phyloP scores from a whole-genome alignment of 495 filamentous ascomycete species.

The Talaromyces trachyspermus region DNA sequence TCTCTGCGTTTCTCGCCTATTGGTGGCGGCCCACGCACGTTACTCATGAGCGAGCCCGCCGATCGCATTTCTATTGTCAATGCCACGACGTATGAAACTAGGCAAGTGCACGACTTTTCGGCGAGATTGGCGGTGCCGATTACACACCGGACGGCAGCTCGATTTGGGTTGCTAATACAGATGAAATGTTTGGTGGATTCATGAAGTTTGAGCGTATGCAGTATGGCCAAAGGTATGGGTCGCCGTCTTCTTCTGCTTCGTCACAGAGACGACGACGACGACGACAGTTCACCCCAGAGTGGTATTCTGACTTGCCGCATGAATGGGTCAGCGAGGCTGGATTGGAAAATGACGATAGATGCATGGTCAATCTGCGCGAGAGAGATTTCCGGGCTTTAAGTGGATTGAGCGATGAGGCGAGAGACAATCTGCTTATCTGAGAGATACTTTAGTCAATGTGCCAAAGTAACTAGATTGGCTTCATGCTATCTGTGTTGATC shows the following conservation, averaged over 20 bases:
- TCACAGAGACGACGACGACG: background rate
- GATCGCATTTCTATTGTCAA: slow-evolving; percentile 78
- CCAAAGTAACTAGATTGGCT: too few species aligned
- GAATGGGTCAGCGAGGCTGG: slow-evolving; percentile 32
- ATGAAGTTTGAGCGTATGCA: slow-evolving; percentile 62
- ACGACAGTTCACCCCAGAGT: background rate
- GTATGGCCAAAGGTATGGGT: slow-evolving; percentile 29
- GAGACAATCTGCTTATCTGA: background rate
- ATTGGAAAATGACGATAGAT: slow-evolving; percentile 29
- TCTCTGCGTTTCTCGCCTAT: slow-evolving; percentile 75
- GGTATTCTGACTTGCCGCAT: slow-evolving; percentile 19
- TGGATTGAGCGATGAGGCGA: background rate
- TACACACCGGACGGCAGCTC: slow-evolving; percentile 65
- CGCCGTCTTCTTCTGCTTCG: slow-evolving; percentile 4
- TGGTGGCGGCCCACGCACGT: slow-evolving; percentile 62
- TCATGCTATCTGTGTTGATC: too few species aligned
- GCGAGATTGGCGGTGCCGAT: slow-evolving; percentile 71
- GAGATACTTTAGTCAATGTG: background rate
- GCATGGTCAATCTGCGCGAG: slow-evolving; percentile 26
- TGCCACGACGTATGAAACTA: slow-evolving; percentile 54
- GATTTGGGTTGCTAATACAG: slow-evolving; percentile 67
- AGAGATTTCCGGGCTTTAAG: slow-evolving; percentile 7
- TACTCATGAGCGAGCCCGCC: slow-evolving; percentile 76
- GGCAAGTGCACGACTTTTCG: slow-evolving; percentile 82
- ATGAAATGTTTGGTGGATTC: slow-evolving; percentile 69